Percentiles rank a stretch among this genome's conserved stretches.
phyloP scores from a whole-genome alignment of 176 grass and related monocot genomes.

The Carex parvula region DNA sequence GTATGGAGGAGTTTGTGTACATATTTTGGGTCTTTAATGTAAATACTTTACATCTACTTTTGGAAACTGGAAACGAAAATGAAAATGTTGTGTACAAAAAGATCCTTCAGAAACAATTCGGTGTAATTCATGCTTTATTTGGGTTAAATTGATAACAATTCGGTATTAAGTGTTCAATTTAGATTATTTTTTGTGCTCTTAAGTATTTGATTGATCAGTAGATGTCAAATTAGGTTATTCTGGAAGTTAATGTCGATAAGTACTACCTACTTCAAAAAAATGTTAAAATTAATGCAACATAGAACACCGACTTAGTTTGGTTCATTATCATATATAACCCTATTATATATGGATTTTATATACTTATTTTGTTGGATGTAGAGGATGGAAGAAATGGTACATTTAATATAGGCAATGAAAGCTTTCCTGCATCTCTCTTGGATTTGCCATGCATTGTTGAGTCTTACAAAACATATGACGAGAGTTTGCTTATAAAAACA shows the following conservation, averaged over 20 bases:
- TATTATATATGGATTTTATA: neutral
- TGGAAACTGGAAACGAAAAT: too few species aligned
- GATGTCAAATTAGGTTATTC: too few species aligned
- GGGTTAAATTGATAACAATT: neutral
- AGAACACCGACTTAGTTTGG: neutral
- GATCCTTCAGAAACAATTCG: too few species aligned
- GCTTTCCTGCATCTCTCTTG: constrained; percentile 71
- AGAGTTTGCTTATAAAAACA: constrained; percentile 83
- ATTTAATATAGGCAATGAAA: constrained; percentile 75
- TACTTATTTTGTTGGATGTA: constrained; percentile 30
- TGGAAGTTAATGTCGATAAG: too few species aligned
- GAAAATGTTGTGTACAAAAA: too few species aligned
- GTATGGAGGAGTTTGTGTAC: too few species aligned
- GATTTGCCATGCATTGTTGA: constrained; percentile 78
- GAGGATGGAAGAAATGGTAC: constrained; percentile 92
- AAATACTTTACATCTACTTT: too few species aligned
- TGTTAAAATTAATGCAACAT: neutral
- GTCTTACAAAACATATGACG: constrained; percentile 92
- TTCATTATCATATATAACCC: neutral
- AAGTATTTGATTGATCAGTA: too few species aligned
- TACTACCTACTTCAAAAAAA: too few species aligned
- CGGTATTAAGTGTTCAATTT: neutral
- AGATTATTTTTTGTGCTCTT: neutral
- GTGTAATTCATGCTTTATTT: neutral
- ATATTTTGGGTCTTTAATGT: too few species aligned